A percentile compares a stretch with the other conserved stretches of the same genome.
phyloP scores from a whole-genome alignment of 2,329 filamentous ascomycete genomes.

The Pezicula radicicola region DNA sequence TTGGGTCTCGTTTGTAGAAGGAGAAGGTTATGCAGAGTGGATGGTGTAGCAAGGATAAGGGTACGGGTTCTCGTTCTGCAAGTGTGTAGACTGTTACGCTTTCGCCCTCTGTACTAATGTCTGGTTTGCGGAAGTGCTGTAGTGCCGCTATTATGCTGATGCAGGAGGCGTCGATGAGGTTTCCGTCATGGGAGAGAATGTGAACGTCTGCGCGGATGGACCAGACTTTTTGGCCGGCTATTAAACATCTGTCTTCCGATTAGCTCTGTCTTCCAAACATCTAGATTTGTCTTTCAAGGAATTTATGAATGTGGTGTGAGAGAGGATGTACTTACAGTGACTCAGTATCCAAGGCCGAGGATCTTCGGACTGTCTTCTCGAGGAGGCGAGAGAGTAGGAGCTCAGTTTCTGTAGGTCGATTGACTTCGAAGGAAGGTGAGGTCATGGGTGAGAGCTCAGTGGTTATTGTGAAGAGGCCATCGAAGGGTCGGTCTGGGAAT shows the following conservation, averaged over 20 bases:
- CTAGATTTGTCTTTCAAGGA: too few species aligned
- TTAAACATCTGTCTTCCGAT: constrained; percentile 56
- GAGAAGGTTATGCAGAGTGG: constrained; percentile 90
- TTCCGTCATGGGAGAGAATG: constrained; percentile 86
- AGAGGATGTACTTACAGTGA: constrained; percentile 51
- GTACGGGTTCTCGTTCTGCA: constrained; percentile 84
- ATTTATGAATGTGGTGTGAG: not conserved
- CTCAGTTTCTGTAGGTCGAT: constrained; percentile 79
- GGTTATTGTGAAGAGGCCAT: constrained; percentile 90
- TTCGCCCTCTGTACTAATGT: constrained; percentile 83
- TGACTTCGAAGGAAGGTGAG: constrained; percentile 84
- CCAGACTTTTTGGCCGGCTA: constrained; percentile 90
- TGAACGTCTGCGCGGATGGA: constrained; percentile 88
- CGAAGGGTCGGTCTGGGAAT: constrained; percentile 84
- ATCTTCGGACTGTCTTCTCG: constrained; percentile 91
- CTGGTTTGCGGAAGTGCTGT: constrained; percentile 87
- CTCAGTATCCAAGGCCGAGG: constrained; percentile 90
- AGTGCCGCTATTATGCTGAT: constrained; percentile 84
- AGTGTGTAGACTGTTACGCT: constrained; percentile 79
- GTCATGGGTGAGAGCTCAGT: constrained; percentile 92
- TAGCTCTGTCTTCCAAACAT: not conserved
- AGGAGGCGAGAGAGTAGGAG: constrained; percentile 82
- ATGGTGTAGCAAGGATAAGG: constrained; percentile 86
- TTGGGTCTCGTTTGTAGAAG: constrained; percentile 61
- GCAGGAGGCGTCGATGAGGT: constrained; percentile 81